These are phyloP conservation scores for Ceraceosorus bombacis DNA, from an alignment of 1,284 basidiomycete genomes.

Conservation along the genomic window DNA sequence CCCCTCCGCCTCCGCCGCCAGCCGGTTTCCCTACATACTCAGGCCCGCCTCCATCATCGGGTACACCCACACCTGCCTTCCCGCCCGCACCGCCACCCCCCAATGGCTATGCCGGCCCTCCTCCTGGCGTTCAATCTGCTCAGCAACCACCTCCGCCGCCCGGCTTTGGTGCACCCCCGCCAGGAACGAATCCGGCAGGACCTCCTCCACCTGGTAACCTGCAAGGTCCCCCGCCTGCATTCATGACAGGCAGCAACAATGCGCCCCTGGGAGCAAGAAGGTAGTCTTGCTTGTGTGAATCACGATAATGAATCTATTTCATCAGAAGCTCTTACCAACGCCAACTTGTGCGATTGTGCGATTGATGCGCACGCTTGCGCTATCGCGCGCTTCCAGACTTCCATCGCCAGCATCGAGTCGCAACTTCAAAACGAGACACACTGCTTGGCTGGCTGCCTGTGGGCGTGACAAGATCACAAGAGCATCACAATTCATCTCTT, in stretches of 20 bases:
- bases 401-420: no score
- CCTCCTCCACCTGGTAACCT: background rate
- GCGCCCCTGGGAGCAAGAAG: constrained; percentile 12
- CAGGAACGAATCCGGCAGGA: background rate
- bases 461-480: no score
- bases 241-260: constrained; percentile 12
- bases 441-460: no score
- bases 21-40: constrained; percentile 4
- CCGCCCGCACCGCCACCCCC: constrained; percentile 1
- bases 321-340: no score
- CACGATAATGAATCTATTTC: no score
- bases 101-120: constrained; percentile 3
- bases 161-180: background rate
- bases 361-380: no score
- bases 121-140: background rate
- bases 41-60: background rate
- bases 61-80: background rate
- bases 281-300: background rate
- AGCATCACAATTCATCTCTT: no score
- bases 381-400: no score
- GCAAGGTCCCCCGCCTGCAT: constrained; percentile 4
- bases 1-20: constrained; percentile 51
- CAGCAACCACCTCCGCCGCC: background rate
- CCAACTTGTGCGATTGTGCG: no score
- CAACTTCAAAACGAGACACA: no score